These are phyloP conservation scores for Mycosphaerella arachidis DNA, from an alignment of 2,329 filamentous ascomycete species.

Conservation along the genomic window DNA sequence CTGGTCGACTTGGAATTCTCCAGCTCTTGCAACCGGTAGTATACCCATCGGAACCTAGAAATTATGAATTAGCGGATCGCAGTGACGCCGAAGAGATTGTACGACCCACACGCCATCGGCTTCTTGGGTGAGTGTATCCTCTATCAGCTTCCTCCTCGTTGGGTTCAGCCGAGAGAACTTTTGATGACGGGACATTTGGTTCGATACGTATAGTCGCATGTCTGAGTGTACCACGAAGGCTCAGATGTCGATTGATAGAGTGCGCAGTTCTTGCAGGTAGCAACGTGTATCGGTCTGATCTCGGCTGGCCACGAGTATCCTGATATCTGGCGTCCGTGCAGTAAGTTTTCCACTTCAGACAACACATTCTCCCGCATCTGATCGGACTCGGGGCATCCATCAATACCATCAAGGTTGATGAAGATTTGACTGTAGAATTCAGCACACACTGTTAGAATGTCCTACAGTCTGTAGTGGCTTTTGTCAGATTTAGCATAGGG, in stretches of 20 bases:
- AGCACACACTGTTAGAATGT: conserved; percentile 16
- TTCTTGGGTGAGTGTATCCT: conserved; percentile 17
- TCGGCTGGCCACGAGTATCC: conserved; percentile 24
- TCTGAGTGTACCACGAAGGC: conserved; percentile 12
- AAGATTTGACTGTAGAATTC: conserved; percentile 24
- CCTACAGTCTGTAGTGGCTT: conserved; percentile 18
- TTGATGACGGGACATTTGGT: conserved; percentile 14
- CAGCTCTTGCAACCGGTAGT: conserved; percentile 26
- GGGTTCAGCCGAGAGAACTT: conserved; percentile 10
- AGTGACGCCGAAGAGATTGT: neutral
- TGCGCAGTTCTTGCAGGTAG: conserved; percentile 10
- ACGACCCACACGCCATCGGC: conserved; percentile 26
- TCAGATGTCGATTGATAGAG: conserved; percentile 7
- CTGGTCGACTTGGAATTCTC: conserved; percentile 17
- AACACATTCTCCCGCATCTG: conserved; percentile 16
- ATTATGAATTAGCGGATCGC: neutral
- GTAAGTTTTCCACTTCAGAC: conserved; percentile 11
- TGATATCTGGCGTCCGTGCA: conserved; percentile 10
- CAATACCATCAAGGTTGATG: conserved; percentile 34
- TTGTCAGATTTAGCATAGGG: conserved; percentile 13
- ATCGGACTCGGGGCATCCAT: conserved; percentile 29
- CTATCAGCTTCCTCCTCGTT: conserved; percentile 14
- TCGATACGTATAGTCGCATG: conserved; percentile 16
- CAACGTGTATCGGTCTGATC: conserved; percentile 17
- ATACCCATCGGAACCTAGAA: conserved; percentile 28